Evolutionary conservation across 192 early-diverging fungal species (phyloP), one percentile per base, ranked within the genome.

Genomic region (Gamsiella multidivaricata): DNA sequence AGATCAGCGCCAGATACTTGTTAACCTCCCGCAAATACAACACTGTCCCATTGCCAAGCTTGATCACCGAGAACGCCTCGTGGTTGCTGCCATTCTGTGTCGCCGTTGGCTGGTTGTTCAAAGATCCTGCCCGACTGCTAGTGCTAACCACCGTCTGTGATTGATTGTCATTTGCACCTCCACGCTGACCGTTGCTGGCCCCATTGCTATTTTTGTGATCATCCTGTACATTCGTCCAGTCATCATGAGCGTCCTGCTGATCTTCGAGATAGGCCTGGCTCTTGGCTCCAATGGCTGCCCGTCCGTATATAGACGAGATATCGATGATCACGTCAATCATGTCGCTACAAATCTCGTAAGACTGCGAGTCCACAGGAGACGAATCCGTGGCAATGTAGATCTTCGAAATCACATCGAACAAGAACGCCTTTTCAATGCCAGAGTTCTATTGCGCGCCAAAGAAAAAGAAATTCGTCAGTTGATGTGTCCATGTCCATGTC

Each of bases 341-440:
- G 72, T 99, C 93, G 57, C 91, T 92, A 58, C 96, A 95, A 57
- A 99, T 90, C 82, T 93, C 91, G 81, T 97, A 99, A 6, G 90
- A 87, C 65, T 95, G 94, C 62, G 91, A 83, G 39, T 93, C 91
- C n/a, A 91, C 91, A 5, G 97, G 96, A 10, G 96, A 95, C 59
- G 89, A 89, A 61, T 99, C 97, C 5, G 94, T 98, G 5, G 97
- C 95, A 59, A 99, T 90, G 72, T 98, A 99, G 31, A 98, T 91
- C 70, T 97, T 96, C 18, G 94, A 92, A 29, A 85, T 49, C 5
- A 91, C 84, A 72, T 99, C 97, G 65, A 99, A 96, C 52, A 99
- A 81, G 69, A 96, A 98, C 23, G 94, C 95, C 78, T 99, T 99
- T 76, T 99, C 97, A 54, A 99, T 93, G 10, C 93, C 92, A 23